A percentile compares a stretch with the other conserved stretches of the same genome.
These are phyloP conservation scores for Cladophialophora yegresii DNA, from an alignment of 2,329 filamentous ascomycete species.

Conservation along the genomic window DNA sequence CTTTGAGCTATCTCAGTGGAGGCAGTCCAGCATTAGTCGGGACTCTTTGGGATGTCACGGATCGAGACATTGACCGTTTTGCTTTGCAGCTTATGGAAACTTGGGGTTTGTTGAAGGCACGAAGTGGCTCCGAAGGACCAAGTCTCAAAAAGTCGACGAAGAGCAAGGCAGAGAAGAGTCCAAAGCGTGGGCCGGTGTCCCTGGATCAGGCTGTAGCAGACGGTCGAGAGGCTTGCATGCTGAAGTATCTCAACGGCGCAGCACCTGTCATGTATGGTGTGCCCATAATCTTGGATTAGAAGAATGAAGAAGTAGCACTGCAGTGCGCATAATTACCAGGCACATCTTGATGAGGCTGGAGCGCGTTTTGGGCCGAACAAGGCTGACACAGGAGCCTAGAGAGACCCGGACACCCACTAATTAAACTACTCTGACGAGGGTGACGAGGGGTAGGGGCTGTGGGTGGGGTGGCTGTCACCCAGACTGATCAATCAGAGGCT, in stretches of 20 bases:
- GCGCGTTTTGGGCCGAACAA: neutral
- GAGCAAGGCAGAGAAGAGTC: conserved; percentile 42
- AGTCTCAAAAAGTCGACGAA: conserved; percentile 40
- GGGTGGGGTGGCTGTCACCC: neutral
- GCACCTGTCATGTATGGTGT: conserved; percentile 94
- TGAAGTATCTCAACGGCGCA: conserved; percentile 89
- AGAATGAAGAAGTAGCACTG: neutral
- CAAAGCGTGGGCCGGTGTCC: conserved; percentile 49
- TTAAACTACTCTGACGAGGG: neutral
- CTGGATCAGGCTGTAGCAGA: conserved; percentile 79
- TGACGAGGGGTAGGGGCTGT: neutral
- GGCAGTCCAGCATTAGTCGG: conserved; percentile 84
- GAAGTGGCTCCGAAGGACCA: conserved; percentile 21
- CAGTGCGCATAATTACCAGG: neutral
- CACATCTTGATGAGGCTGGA: neutral
- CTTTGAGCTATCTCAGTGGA: conserved; percentile 87
- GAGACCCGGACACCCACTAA: neutral
- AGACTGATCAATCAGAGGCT: neutral
- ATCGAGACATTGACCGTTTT: conserved; percentile 94
- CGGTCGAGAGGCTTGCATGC: conserved; percentile 75
- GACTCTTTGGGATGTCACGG: conserved; percentile 96
- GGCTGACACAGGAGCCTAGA: neutral
- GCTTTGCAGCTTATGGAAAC: conserved; percentile 75
- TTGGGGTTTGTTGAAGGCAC: conserved; percentile 73
- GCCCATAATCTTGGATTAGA: conserved; percentile 70